Evolutionary conservation across 75 land plant genomes (phyloP).

Genomic region (Picea sitchensis): DNA sequence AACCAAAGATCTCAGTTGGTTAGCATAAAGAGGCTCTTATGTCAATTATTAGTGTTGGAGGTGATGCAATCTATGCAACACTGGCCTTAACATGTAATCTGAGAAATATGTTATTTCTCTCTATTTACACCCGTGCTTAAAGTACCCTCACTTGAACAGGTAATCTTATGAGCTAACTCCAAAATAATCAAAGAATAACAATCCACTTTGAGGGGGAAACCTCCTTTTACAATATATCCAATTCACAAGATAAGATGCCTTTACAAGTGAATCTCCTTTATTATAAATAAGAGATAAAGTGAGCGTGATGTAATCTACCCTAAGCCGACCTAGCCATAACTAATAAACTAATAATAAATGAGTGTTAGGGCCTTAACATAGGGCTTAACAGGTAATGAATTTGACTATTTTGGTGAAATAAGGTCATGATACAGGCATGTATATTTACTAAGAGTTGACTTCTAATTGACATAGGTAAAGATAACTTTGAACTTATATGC

Average conservation of each 20-base stretch:
- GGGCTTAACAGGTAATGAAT: neutral
- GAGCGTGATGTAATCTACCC: too few species aligned
- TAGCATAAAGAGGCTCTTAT: neutral
- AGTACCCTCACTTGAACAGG: neutral
- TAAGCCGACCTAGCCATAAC: too few species aligned
- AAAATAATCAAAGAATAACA: too few species aligned
- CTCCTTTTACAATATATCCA: too few species aligned
- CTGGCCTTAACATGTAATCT: neutral
- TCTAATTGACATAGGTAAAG: neutral
- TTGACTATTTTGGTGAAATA: neutral
- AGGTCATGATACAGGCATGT: neutral
- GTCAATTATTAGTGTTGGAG: neutral
- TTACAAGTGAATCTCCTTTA: too few species aligned
- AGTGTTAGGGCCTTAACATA: too few species aligned
- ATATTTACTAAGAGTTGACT: neutral
- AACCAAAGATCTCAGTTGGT: neutral
- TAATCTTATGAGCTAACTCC: neutral
- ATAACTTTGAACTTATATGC: neutral
- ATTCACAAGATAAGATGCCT: too few species aligned
- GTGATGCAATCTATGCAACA: neutral
- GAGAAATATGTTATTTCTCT: neutral
- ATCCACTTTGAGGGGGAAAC: too few species aligned
- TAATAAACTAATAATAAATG: too few species aligned
- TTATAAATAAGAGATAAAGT: too few species aligned
- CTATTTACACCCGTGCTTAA: neutral